A percentile compares a stretch with the other conserved stretches of the same genome.
phyloP scores from a whole-genome alignment of 768 basidiomycete species.

The Hericium alpestre region DNA sequence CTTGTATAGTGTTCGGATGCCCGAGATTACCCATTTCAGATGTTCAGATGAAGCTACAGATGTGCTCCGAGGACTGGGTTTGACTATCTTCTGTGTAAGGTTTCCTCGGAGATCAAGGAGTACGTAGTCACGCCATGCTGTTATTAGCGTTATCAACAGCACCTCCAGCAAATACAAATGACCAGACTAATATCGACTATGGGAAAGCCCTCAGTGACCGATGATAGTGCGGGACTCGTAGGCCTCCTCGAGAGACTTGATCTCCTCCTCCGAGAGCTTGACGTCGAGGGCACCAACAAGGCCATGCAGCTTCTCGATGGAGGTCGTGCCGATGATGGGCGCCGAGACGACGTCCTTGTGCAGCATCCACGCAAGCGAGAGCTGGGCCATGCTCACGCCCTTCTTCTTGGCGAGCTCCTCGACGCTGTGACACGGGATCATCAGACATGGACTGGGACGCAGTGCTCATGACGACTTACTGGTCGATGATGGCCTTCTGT shows the following conservation, averaged over 20 bases:
- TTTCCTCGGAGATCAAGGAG: too few relatives aligned
- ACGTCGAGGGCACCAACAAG: conserved; percentile 19
- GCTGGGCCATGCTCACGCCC: conserved; percentile 25
- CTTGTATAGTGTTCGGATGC: too few relatives aligned
- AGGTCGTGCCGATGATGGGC: not conserved
- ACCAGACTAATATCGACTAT: too few relatives aligned
- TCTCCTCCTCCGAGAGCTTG: conserved; percentile 29
- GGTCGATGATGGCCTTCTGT: not conserved
- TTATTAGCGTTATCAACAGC: too few relatives aligned
- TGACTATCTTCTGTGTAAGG: too few relatives aligned
- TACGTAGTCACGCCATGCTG: too few relatives aligned
- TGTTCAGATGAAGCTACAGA: too few relatives aligned
- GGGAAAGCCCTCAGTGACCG: conserved; percentile 15
- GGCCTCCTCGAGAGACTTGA: conserved; percentile 27
- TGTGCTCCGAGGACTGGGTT: too few relatives aligned
- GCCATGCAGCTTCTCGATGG: not conserved
- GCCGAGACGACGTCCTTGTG: conserved; percentile 8
- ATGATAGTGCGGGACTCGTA: conserved; percentile 18
- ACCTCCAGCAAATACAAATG: too few relatives aligned
- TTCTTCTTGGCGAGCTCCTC: conserved; percentile 24
- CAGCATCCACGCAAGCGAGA: conserved; percentile 25
- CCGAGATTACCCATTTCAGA: too few relatives aligned
- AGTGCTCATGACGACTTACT: not conserved
- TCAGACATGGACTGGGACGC: not conserved
- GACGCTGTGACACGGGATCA: conserved; percentile 7